These are phyloP conservation scores for Alternaria sp. DNA, from an alignment of 2,329 filamentous ascomycete species.

Conservation along the genomic window DNA sequence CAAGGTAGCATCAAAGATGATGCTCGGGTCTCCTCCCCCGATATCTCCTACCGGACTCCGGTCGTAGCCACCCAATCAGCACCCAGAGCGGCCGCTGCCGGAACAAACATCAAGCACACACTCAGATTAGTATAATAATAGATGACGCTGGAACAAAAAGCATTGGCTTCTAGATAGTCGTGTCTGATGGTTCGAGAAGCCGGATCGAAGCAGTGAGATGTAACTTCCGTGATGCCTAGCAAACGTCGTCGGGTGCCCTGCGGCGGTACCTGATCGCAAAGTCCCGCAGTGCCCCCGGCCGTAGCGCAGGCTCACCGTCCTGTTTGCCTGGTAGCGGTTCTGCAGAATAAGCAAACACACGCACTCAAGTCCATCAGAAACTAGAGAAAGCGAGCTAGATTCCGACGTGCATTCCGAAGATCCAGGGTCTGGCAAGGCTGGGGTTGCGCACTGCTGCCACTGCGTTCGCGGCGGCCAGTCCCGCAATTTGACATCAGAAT, in stretches of 20 bases:
- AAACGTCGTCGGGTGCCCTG: background rate
- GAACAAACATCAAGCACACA: constrained; percentile 5
- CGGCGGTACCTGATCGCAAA: background rate
- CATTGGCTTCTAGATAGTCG: background rate
- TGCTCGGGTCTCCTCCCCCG: constrained; percentile 38
- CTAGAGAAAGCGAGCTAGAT: constrained; percentile 14
- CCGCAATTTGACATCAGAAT: constrained; percentile 38
- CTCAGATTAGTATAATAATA: constrained; percentile 1
- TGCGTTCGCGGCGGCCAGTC: constrained; percentile 14
- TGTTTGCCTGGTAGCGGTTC: background rate
- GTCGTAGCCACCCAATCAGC: constrained; percentile 23
- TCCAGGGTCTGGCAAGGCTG: constrained; percentile 12
- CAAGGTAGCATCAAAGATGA: constrained; percentile 6
- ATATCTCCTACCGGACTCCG: constrained; percentile 32
- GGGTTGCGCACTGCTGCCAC: constrained; percentile 2
- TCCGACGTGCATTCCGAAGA: constrained; percentile 25
- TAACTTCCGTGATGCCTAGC: background rate
- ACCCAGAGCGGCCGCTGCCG: constrained; percentile 10
- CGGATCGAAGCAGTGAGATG: background rate
- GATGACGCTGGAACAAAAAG: constrained; percentile 12
- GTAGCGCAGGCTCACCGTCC: background rate
- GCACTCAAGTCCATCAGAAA: background rate
- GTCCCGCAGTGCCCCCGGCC: background rate
- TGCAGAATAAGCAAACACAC: background rate
- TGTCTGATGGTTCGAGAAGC: background rate